phyloP scores from a whole-genome alignment of 495 filamentous ascomycete genomes.

The Penicillium desertorum region DNA sequence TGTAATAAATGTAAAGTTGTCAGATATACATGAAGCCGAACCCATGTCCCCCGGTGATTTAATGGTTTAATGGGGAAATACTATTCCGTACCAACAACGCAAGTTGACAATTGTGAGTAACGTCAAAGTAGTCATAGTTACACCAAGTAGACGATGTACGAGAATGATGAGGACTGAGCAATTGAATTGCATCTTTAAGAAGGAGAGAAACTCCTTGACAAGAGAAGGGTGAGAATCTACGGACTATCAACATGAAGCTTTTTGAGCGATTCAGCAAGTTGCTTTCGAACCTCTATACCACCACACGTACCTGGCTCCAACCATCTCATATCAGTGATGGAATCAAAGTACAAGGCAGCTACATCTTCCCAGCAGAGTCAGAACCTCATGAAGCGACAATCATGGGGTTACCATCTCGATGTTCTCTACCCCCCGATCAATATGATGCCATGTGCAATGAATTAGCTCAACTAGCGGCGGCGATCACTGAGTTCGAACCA shows the following conservation, averaged over 20 bases:
- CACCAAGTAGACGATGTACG: constrained; percentile 4
- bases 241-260: constrained; percentile 5
- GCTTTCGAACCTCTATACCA: neutral
- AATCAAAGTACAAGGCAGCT: constrained; percentile 12
- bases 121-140: constrained; percentile 4
- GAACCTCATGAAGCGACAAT: constrained; percentile 25
- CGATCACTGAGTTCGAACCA: constrained; percentile 28
- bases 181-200: constrained; percentile 5
- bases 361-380: constrained; percentile 24
- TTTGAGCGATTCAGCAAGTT: constrained; percentile 3
- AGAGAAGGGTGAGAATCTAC: neutral
- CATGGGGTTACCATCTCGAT: constrained; percentile 25
- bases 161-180: constrained; percentile 1
- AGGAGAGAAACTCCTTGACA: neutral
- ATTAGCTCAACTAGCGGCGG: constrained; percentile 19
- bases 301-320: neutral
- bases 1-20: no score
- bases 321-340: neutral
- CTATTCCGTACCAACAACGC: neutral
- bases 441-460: constrained; percentile 25
- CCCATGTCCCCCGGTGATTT: neutral
- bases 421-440: constrained; percentile 16
- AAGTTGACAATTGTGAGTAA: constrained; percentile 5
- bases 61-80: neutral
- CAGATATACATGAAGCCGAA: neutral